Base-by-base conservation (phyloP, 345 rosid species). In the Citrus unshiu region DNA sequence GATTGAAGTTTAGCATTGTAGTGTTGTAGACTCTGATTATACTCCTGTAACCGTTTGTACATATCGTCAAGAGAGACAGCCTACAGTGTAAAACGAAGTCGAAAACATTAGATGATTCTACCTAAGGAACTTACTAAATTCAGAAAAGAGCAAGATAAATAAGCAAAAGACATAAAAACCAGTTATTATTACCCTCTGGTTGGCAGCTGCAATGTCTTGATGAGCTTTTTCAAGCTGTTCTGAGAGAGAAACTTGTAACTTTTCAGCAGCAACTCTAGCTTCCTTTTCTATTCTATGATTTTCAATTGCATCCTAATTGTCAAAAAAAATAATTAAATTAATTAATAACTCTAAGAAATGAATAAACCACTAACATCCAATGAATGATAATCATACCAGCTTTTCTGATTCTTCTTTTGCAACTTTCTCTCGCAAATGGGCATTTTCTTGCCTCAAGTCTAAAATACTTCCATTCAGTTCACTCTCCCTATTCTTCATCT, bases 41-140 rank as follows among this genome's bases (percentile, higher is more conserved):
- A 96, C 81, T 91, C 98, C 81, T 94, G 97, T 80, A 87, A 73
- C 75, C 91, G 90, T 83, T 91, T 96, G 87, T 89, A 88, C 85
- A 84, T 89, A 73, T 91, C 93, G 56, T 91, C 95, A 57, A 89
- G 89, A 24, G 94, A 84, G n/a, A 66, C 75, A 54, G 84, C 89
- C 99, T 94, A 85, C 68, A 86, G 39, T 76, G 57, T 81, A 64
- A 49, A 70, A 67, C n/a, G 10, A 18, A 71, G 32, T 46, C 58
- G 43, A 67, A 59, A 46, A 59, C 54, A 39, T 69, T 18, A 73
- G 54, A 70, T 54, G 25, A 40, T 9, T 7, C 63, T 32, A 63
- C 58, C 46, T 57, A 58, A 4, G 12, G 46, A 25, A 43, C 25
- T 74, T 8, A 25, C 27, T 24, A 61, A 24, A 39, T 60, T 59